A percentile compares a stretch with the other conserved stretches of the same genome.
Evolutionary conservation across 495 filamentous ascomycete species (phyloP).

Genomic region (Podospora bellae-mahoneyi): DNA sequence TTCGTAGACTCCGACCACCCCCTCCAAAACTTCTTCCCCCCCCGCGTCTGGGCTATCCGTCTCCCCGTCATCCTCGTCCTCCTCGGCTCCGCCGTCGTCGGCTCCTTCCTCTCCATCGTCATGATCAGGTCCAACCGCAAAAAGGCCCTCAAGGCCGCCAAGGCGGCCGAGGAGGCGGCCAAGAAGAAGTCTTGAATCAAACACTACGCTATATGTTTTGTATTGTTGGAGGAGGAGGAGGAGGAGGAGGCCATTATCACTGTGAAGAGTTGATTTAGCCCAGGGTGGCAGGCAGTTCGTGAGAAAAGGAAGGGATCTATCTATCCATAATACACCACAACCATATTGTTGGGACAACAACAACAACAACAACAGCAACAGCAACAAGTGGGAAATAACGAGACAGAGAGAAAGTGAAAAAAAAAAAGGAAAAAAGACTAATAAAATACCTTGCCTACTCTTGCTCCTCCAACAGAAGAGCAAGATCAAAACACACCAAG

Average conservation of each 20-base stretch:
- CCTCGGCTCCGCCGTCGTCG: constrained; percentile 87
- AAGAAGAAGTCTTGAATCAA: constrained; percentile 52
- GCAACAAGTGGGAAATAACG: too few relatives aligned
- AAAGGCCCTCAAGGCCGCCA: constrained; percentile 90
- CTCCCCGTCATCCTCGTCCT: constrained; percentile 96
- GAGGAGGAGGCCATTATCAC: too few relatives aligned
- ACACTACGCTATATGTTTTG: background rate
- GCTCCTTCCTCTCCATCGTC: constrained; percentile 91
- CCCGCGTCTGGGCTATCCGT: constrained; percentile 97
- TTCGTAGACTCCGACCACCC: constrained; percentile 95
- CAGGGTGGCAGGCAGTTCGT: too few relatives aligned
- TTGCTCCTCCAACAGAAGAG: background rate
- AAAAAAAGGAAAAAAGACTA: background rate
- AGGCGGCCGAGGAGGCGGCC: constrained; percentile 60
- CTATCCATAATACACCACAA: too few relatives aligned
- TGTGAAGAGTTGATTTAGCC: too few relatives aligned
- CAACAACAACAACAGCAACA: too few relatives aligned
- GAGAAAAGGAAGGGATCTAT: too few relatives aligned
- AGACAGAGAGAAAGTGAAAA: background rate
- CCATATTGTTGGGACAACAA: too few relatives aligned
- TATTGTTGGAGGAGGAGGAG: background rate
- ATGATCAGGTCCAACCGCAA: constrained; percentile 99
- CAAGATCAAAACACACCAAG: background rate
- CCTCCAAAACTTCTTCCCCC: constrained; percentile 91
- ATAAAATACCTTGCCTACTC: background rate